Conservation (phyloP, 2,329 filamentous ascomycete species). For the Ophiostoma sp. region DNA sequence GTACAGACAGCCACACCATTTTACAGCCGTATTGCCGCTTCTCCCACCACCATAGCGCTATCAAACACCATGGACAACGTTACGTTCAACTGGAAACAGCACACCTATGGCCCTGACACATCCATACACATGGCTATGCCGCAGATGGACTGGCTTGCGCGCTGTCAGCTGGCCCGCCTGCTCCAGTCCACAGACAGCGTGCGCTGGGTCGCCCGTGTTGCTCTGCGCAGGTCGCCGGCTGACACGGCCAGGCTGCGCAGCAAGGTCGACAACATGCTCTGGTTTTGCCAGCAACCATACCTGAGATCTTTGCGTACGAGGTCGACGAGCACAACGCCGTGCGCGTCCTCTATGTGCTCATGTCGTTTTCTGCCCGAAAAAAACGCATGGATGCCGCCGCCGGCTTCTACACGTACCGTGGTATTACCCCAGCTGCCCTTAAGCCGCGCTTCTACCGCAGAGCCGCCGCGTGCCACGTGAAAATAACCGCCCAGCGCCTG, state of each 20-base stretch:
- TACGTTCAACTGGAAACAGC: constrained; percentile 25
- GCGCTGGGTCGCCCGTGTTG: constrained; percentile 20
- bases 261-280: constrained; percentile 19
- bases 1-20: too few species aligned
- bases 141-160: constrained; percentile 18
- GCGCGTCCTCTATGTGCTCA: constrained; percentile 32
- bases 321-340: constrained; percentile 26
- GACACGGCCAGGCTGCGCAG: constrained; percentile 16
- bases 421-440: constrained; percentile 23
- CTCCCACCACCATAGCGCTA: not conserved
- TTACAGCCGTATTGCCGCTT: too few species aligned
- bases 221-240: constrained; percentile 9
- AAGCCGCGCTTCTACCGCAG: constrained; percentile 23
- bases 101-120: constrained; percentile 11
- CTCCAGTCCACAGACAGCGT: constrained; percentile 16
- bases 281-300: constrained; percentile 25
- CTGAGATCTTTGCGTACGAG: constrained; percentile 30
- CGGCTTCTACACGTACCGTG: constrained; percentile 27
- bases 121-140: constrained; percentile 15
- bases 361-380: constrained; percentile 32
- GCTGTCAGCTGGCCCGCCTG: constrained; percentile 20
- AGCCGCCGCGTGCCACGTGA: constrained; percentile 23
- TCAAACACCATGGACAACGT: not conserved
- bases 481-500: constrained; percentile 23
- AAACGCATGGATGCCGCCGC: constrained; percentile 28